phyloP scores from a whole-genome alignment of 2,329 filamentous ascomycete genomes.

The Pseudohalonectria lignicola region DNA sequence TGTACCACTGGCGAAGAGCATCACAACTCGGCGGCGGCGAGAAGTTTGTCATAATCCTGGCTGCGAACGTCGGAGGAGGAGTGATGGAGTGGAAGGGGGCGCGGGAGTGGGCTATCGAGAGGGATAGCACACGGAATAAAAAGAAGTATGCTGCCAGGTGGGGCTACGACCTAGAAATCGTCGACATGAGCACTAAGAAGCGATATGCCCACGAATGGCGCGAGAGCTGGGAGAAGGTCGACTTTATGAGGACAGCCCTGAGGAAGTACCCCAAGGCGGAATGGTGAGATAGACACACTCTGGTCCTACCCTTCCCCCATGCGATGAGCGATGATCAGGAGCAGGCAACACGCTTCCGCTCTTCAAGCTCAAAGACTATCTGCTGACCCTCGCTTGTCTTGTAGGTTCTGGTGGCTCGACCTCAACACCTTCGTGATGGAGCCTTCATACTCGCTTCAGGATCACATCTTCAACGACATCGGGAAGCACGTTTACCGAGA shows the following conservation, averaged over 20 bases:
- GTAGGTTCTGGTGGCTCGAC: conserved; percentile 99
- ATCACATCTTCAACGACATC: conserved; percentile 79
- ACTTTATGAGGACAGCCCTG: conserved; percentile 79
- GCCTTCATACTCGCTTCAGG: conserved; percentile 77
- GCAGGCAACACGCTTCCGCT: too few species aligned
- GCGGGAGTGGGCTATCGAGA: conserved; percentile 94
- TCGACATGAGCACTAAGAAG: conserved; percentile 98
- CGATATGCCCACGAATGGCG: conserved; percentile 98
- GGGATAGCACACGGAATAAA: conserved; percentile 94
- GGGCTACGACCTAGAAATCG: conserved; percentile 93
- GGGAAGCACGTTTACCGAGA: conserved; percentile 73
- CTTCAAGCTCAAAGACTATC: too few species aligned
- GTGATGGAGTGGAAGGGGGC: conserved; percentile 99
- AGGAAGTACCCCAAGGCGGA: conserved; percentile 91
- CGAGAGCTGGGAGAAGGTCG: conserved; percentile 98
- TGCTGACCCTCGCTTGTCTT: too few species aligned
- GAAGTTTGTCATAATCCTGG: conserved; percentile 88
- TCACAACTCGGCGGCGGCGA: conserved; percentile 69
- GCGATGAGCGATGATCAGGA: too few species aligned
- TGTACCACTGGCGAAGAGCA: conserved; percentile 59
- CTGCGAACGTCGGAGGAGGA: conserved; percentile 87
- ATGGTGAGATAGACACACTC: conserved; percentile 63
- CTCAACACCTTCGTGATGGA: conserved; percentile 99
- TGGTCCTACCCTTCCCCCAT: neutral
- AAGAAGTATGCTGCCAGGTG: conserved; percentile 74